phyloP scores from a whole-genome alignment of 2,329 filamentous ascomycete species.

The Clarireedia homoeocarpa region DNA sequence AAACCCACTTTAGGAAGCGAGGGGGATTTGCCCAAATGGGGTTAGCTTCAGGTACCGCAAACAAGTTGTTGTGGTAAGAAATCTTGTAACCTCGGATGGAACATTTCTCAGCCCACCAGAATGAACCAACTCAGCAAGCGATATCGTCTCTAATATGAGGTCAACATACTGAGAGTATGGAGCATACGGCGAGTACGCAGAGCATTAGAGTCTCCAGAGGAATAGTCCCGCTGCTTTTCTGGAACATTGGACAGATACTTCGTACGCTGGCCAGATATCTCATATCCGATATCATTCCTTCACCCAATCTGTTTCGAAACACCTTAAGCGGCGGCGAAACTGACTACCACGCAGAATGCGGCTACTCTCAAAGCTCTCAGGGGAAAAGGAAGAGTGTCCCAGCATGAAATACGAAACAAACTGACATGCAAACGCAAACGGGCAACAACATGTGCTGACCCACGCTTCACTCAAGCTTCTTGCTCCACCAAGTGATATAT shows the following conservation, averaged over 20 bases:
- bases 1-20: slow-evolving; percentile 4
- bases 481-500: background rate
- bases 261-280: background rate
- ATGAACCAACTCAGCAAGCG: background rate
- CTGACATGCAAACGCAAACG: background rate
- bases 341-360: background rate
- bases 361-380: background rate
- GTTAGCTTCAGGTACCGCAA: background rate
- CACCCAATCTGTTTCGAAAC: background rate
- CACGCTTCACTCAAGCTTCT: slow-evolving; percentile 4
- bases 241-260: background rate
- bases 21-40: background rate
- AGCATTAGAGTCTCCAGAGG: too few relatives aligned
- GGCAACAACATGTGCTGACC: background rate
- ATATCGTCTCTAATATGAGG: background rate
- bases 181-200: background rate
- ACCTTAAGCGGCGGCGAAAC: background rate
- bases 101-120: background rate
- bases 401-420: too few relatives aligned
- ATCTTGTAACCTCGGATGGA: background rate
- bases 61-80: background rate
- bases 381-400: background rate
- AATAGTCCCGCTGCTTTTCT: background rate
- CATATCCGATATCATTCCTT: background rate
- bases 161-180: background rate